phyloP scores from a whole-genome alignment of 306 rosid genomes.

The Vigna trinervia region DNA sequence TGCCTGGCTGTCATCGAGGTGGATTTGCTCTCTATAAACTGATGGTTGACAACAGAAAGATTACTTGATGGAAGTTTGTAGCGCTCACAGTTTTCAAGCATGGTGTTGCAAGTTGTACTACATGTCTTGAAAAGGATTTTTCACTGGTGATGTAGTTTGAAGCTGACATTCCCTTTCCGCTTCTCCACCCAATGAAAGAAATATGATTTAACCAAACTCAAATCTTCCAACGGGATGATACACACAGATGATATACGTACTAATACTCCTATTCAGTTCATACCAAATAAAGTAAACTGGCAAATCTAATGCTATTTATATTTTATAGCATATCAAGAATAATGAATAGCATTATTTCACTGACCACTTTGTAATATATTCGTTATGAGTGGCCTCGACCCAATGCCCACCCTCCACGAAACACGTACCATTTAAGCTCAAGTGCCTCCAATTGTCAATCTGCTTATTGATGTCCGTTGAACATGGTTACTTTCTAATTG shows the following conservation, averaged over 20 bases:
- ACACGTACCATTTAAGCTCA: not conserved
- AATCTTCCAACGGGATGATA: constrained; percentile 22
- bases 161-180: constrained; percentile 27
- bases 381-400: not conserved
- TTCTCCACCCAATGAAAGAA: not conserved
- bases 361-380: not conserved
- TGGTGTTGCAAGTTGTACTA: constrained; percentile 6
- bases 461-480: not conserved
- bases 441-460: not conserved
- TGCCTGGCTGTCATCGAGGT: constrained; percentile 98
- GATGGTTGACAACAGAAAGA: constrained; percentile 69
- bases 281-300: constrained; percentile 16
- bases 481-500: not conserved
- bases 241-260: constrained; percentile 17
- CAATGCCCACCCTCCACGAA: not conserved
- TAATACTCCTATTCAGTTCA: constrained; percentile 24
- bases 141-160: constrained; percentile 15
- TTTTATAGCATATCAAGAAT: not conserved
- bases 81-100: constrained; percentile 14
- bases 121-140: constrained; percentile 16
- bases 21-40: constrained; percentile 78
- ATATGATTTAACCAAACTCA: constrained; percentile 15
- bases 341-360: constrained; percentile 16
- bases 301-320: constrained; percentile 9
- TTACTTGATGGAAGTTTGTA: constrained; percentile 47